Percentiles rank a stretch among this genome's conserved stretches.
Evolutionary conservation across 2,329 filamentous ascomycete species (phyloP).

Genomic region (Aurifilum marmelostoma): DNA sequence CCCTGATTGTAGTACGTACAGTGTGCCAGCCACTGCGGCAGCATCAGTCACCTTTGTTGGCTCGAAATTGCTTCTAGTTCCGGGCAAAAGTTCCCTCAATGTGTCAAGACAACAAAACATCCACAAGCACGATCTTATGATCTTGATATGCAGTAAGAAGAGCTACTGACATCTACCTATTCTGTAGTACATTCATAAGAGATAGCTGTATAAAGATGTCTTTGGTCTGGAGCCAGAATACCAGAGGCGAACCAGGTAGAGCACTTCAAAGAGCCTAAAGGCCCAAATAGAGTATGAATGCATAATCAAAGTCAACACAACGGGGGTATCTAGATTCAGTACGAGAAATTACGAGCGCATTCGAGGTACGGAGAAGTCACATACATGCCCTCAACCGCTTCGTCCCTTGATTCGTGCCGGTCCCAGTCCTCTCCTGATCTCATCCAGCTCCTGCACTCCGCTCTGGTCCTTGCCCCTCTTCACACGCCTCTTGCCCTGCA

Average conservation of each 20-base stretch:
- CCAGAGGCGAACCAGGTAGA: neutral
- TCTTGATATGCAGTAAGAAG: neutral
- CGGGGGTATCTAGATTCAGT: constrained; percentile 20
- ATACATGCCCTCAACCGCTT: constrained; percentile 11
- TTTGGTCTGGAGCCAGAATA: neutral
- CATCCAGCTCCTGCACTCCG: constrained; percentile 87
- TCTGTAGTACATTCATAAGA: neutral
- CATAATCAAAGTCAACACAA: neutral
- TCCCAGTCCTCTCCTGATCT: constrained; percentile 80
- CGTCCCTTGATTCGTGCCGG: constrained; percentile 63
- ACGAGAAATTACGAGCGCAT: constrained; percentile 14
- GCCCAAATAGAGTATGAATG: neutral
- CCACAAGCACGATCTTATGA: too few relatives aligned
- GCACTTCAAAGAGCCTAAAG: neutral
- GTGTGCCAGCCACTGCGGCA: neutral
- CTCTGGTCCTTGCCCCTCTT: constrained; percentile 81
- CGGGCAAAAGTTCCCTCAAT: neutral
- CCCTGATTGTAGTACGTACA: neutral
- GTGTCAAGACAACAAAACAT: neutral
- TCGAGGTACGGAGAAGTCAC: neutral
- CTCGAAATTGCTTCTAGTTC: neutral
- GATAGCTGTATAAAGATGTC: neutral
- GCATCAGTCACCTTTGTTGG: neutral
- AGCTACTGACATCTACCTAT: neutral
- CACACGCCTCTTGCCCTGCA: constrained; percentile 71